Evolutionary conservation across 2,329 filamentous ascomycete genomes (phyloP).

Genomic region (Colletotrichum plurivorum): DNA sequence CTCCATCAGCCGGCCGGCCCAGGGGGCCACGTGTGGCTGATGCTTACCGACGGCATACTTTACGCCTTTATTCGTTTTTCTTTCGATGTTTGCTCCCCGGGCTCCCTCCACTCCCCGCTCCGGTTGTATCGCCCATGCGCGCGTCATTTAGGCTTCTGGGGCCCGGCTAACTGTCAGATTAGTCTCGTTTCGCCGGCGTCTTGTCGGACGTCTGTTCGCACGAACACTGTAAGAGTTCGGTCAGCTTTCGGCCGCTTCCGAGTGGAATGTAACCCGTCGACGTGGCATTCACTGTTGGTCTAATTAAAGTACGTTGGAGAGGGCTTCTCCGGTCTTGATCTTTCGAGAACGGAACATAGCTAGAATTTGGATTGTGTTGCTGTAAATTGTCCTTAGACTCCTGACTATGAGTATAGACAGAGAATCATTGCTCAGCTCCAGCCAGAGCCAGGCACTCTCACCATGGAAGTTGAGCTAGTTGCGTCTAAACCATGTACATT

Average conservation of each 20-base stretch:
- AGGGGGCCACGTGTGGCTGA: constrained; percentile 26
- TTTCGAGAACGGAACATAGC: too few species aligned
- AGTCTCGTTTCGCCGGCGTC: constrained; percentile 32
- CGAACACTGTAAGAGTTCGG: background rate
- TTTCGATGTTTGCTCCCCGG: constrained; percentile 4
- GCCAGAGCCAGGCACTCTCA: too few species aligned
- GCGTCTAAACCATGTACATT: too few species aligned
- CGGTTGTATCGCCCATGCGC: constrained; percentile 16
- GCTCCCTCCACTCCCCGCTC: constrained; percentile 11
- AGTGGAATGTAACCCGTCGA: background rate
- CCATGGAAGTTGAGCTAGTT: too few species aligned
- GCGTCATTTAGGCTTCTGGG: constrained; percentile 22
- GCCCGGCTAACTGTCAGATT: constrained; percentile 31
- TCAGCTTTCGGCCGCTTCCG: background rate
- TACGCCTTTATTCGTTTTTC: constrained; percentile 3
- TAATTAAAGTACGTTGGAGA: too few species aligned
- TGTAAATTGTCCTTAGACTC: too few species aligned
- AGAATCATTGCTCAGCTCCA: too few species aligned
- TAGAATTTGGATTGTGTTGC: too few species aligned
- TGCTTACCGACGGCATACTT: constrained; percentile 9
- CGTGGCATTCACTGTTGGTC: too few species aligned
- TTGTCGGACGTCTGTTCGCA: constrained; percentile 36
- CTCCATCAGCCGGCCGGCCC: constrained; percentile 17
- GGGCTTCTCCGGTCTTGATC: too few species aligned
- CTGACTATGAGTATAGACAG: too few species aligned